Evolutionary conservation across 371 early-diverging fungal species (phyloP), one percentile per base, ranked within the genome.

Genomic region (Mortierella sp.): DNA sequence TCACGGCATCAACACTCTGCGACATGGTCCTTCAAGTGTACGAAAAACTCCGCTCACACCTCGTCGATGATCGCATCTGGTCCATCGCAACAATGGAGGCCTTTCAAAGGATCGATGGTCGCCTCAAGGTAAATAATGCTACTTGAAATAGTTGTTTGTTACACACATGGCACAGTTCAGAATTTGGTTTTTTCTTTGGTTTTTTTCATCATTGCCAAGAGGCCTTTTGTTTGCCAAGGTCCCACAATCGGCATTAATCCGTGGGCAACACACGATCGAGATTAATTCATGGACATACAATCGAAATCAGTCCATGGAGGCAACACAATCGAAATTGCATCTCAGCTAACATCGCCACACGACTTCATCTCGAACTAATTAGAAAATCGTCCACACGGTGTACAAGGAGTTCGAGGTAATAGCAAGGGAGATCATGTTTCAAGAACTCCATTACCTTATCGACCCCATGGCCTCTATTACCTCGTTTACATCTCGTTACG

Each of bases 351-450:
- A 40, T 40, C 43, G 43, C 6, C 2, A 40, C 43, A 40, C 6
- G 43, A 40, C 43, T 6, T 40, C 43, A 40, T 40, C 43, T 40
- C 6, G 43, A 2, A 19, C 13, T 43, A 24, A 0, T 28, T 64
- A 83, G 81, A 85, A 81, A 81, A 81, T 85, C 2, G 26, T 85
- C 31, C 53, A 71, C 0, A 69, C 37, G 28, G 71, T 76, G 26
- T 78, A 74, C 72, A 85, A 76, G 53, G 85, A 85, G 50, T 34
- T 85, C 10, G 85, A 85, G 31, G 21, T 59, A 6, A 14, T 85
- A 46, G 75, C 85, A 16, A 70, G 85, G 40, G 81, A 81, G 24
- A 76, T 73, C 5, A 74, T 85, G 75, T 51, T 78, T 3, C 70
- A 85, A 19, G 85, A 85, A 43, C 73, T 85, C 24, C 78, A 81